These are phyloP conservation scores for Podospora pseudoanserina DNA, from an alignment of 495 filamentous ascomycete species.

Conservation along the genomic window DNA sequence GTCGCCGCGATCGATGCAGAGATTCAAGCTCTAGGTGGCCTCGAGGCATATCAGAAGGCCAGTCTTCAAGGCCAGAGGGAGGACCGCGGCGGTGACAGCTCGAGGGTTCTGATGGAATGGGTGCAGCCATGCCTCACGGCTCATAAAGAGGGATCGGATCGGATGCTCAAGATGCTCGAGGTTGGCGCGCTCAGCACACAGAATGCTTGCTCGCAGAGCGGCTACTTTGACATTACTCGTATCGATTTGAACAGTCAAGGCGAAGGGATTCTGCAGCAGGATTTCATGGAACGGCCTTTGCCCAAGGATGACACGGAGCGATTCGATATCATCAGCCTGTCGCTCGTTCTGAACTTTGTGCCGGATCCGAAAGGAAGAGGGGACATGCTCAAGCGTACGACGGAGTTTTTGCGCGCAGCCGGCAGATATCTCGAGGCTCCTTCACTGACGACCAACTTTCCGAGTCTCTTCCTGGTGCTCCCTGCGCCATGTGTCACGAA, in stretches of 20 bases:
- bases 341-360: constrained; percentile 92
- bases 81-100: constrained; percentile 87
- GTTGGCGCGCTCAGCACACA: constrained; percentile 81
- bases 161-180: constrained; percentile 67
- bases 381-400: constrained; percentile 79
- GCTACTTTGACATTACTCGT: constrained; percentile 66
- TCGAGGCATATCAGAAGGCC: constrained; percentile 81
- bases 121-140: constrained; percentile 46
- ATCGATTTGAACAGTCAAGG: constrained; percentile 91
- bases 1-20: constrained; percentile 55
- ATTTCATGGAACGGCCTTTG: constrained; percentile 88
- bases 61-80: constrained; percentile 82
- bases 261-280: constrained; percentile 74
- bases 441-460: constrained; percentile 47
- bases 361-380: constrained; percentile 70
- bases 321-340: constrained; percentile 91
- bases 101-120: constrained; percentile 83
- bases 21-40: constrained; percentile 62
- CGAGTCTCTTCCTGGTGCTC: constrained; percentile 84
- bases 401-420: constrained; percentile 55
- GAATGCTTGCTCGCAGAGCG: constrained; percentile 76
- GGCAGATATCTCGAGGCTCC: constrained; percentile 18
- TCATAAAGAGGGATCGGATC: constrained; percentile 27
- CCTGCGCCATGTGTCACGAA: constrained; percentile 87
- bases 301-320: constrained; percentile 56